Percentiles rank a stretch among this genome's conserved stretches.
Evolutionary conservation across 2,329 filamentous ascomycete genomes (phyloP).

Genomic region (Alternaria panax): DNA sequence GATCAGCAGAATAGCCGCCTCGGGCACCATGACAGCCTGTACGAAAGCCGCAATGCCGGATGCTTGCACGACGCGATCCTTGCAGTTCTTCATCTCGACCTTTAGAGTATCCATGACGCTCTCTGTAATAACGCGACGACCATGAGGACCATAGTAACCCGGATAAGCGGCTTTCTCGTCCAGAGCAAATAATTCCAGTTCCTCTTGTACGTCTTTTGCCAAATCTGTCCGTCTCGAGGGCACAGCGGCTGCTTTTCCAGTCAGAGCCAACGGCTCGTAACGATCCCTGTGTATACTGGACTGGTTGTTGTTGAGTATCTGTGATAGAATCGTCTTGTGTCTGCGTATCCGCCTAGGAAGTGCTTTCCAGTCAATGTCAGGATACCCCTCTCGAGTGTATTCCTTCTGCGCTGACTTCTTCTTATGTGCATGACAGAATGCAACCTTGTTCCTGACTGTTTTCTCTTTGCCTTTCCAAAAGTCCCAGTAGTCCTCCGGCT

Average conservation of each 20-base stretch:
- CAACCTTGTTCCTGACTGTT: conserved; percentile 61
- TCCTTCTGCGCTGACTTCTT: conserved; percentile 45
- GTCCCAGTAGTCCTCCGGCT: conserved; percentile 61
- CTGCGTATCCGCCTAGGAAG: conserved; percentile 66
- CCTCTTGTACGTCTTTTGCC: conserved; percentile 46
- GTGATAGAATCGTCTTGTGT: conserved; percentile 64
- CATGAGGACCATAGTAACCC: conserved; percentile 84
- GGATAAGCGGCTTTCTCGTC: conserved; percentile 31
- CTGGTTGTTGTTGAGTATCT: conserved; percentile 63
- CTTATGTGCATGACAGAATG: conserved; percentile 49
- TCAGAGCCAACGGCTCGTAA: conserved; percentile 33
- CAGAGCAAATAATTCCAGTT: conserved; percentile 33
- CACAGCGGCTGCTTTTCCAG: conserved; percentile 35
- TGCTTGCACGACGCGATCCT: conserved; percentile 42
- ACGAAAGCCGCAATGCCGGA: conserved; percentile 46
- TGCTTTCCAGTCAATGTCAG: conserved; percentile 71
- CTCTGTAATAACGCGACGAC: conserved; percentile 73
- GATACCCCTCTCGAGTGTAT: conserved; percentile 67
- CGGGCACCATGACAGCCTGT: conserved; percentile 71
- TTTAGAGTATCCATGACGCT: conserved; percentile 36
- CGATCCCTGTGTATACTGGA: conserved; percentile 23
- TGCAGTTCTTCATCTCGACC: conserved; percentile 34
- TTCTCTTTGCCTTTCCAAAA: conserved; percentile 37
- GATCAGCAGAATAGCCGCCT: conserved; percentile 64
- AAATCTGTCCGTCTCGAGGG: conserved; percentile 53